Evolutionary conservation across 2,329 filamentous ascomycete species (phyloP).

Genomic region (Aspergillus tubingensis): DNA sequence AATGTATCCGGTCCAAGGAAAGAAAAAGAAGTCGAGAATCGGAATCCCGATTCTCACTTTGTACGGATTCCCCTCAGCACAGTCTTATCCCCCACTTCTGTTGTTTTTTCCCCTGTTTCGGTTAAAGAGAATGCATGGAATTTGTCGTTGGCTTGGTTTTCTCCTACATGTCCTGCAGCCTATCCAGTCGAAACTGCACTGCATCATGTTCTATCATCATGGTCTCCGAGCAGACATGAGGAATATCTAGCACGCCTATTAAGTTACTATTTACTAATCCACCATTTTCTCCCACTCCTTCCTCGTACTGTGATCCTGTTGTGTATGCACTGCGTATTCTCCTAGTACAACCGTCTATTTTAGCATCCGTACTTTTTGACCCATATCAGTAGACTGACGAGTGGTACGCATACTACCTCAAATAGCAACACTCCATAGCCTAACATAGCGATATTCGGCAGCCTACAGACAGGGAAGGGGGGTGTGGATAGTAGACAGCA

Average conservation of each 20-base stretch:
- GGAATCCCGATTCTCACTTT: conserved; percentile 20
- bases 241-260: background rate
- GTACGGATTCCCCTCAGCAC: conserved; percentile 26
- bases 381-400: no score
- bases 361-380: background rate
- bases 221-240: background rate
- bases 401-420: no score
- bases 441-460: background rate
- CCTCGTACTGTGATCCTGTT: background rate
- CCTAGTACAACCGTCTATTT: background rate
- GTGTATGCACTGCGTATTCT: background rate
- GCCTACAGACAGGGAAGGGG: background rate
- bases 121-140: conserved; percentile 40
- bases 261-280: background rate
- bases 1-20: conserved; percentile 14
- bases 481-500: background rate
- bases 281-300: background rate
- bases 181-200: background rate
- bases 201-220: background rate
- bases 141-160: conserved; percentile 20
- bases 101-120: conserved; percentile 24
- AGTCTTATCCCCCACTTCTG: conserved; percentile 23
- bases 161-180: background rate
- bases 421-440: background rate
- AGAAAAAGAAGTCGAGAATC: conserved; percentile 22